Evolutionary conservation across 257 asterid species (phyloP).

Genomic region (Nicotiana benthamiana): DNA sequence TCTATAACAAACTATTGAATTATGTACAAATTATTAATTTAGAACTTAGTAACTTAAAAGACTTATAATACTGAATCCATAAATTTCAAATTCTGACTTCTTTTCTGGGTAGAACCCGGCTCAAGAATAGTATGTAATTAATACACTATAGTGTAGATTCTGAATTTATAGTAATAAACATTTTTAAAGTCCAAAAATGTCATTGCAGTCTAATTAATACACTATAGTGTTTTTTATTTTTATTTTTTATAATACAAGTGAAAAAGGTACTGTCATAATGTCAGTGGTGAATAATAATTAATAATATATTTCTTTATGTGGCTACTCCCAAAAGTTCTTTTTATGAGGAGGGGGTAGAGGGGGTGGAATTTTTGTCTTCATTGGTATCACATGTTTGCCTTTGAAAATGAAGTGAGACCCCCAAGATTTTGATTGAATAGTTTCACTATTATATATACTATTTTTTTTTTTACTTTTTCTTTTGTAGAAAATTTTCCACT

Average conservation of each 20-base stretch:
- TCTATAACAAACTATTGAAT: too few relatives aligned
- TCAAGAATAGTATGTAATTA: too few relatives aligned
- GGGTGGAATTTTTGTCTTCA: constrained; percentile 2
- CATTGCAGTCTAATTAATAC: neutral
- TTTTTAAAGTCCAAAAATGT: neutral
- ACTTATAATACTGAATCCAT: too few relatives aligned
- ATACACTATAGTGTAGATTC: too few relatives aligned
- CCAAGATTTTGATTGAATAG: neutral
- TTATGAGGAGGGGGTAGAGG: neutral
- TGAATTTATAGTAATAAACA: too few relatives aligned
- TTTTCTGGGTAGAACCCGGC: too few relatives aligned
- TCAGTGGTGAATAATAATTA: neutral
- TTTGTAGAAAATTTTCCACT: neutral
- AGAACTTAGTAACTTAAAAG: too few relatives aligned
- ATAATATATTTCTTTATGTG: neutral
- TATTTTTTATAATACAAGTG: neutral
- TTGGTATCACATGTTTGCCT: constrained; percentile 24
- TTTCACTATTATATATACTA: neutral
- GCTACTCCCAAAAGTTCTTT: neutral
- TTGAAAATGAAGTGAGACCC: neutral
- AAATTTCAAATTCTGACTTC: too few relatives aligned
- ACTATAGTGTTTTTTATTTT: too few relatives aligned
- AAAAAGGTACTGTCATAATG: neutral
- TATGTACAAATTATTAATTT: too few relatives aligned
- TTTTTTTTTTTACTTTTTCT: too few relatives aligned